Evolutionary conservation across 2,329 filamentous ascomycete species (phyloP), one percentile per base, ranked within the genome.

Genomic region (Hortaea sp.): DNA sequence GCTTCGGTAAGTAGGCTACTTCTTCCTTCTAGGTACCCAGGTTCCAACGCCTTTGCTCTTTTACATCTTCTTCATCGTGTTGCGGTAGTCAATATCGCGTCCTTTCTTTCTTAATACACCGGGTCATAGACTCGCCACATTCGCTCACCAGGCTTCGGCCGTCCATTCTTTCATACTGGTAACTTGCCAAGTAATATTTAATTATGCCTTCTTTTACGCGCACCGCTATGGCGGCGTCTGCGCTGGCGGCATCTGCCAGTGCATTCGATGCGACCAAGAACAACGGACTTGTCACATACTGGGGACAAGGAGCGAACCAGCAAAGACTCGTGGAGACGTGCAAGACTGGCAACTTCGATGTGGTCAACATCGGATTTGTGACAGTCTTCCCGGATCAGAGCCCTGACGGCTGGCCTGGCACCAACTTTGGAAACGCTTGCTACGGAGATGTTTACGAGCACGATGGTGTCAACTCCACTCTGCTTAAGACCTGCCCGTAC

Each of bases 341-440:
- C 61, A 56, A 67, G 34, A 71, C 77, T 44, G 62, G 68, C 0
- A 68, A 65, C 30, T 59, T 76, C 47, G 76, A 79, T 51, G 73
- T 79, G 42, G 74, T 80, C 57, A 74, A 72, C 49, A 60, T 79
- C 48, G 74, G 65, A 4, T 80, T 79, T 53, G 65, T 80, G 46
- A 75, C 75, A 52, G 53, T 63, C 35, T 79, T 78, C 54, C 76
- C 77, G 0, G 65, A 71, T 44, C 64, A 69, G 40, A 57, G 58
- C 29, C 49, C 58, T 12, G 67, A 65, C 35, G 70, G 68, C 32
- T 76, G 67, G 51, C 76, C 76, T 5, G 69, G 67, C 7, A 71
- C 68, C 9, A 77, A 79, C 63, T 79, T 78, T 56, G 76, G 72
- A 50, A 77, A 75, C 54, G 73, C 75, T 38, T 79, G 76, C 52